Evolutionary conservation across 495 filamentous ascomycete species (phyloP).

Genomic region (Copromyces sp.): DNA sequence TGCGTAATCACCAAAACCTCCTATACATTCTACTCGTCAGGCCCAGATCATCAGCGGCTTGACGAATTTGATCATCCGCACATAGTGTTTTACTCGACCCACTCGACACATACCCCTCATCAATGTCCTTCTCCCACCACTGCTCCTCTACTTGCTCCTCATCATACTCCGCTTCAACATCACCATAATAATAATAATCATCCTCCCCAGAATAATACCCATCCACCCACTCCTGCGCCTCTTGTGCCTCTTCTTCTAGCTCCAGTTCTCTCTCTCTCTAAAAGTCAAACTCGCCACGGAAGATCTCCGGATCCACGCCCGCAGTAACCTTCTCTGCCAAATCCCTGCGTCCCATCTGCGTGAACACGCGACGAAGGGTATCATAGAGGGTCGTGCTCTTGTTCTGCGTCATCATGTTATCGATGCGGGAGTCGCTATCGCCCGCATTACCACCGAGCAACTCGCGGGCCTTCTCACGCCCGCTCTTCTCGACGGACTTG

Average conservation of each 20-base stretch:
- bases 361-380: slow-evolving; percentile 84
- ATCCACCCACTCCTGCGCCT: neutral
- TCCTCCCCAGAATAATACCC: neutral
- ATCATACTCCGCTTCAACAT: neutral
- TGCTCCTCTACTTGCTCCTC: neutral
- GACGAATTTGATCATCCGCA: neutral
- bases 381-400: slow-evolving; percentile 94
- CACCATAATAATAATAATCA: neutral
- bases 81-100: neutral
- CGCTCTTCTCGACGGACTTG: slow-evolving; percentile 80
- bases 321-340: slow-evolving; percentile 75
- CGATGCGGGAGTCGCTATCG: slow-evolving; percentile 52
- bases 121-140: neutral
- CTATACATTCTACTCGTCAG: neutral
- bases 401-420: slow-evolving; percentile 80
- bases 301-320: slow-evolving; percentile 84
- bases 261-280: slow-evolving; percentile 2
- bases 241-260: neutral
- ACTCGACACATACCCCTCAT: neutral
- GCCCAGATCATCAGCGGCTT: no score
- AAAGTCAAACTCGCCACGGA: slow-evolving; percentile 56
- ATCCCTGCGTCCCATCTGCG: slow-evolving; percentile 84
- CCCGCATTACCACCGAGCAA: slow-evolving; percentile 55
- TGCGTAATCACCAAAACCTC: neutral
- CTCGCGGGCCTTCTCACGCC: slow-evolving; percentile 69